Evolutionary conservation across 169 alveolate species (phyloP).

Genomic region (Cryptosporidium felis): DNA sequence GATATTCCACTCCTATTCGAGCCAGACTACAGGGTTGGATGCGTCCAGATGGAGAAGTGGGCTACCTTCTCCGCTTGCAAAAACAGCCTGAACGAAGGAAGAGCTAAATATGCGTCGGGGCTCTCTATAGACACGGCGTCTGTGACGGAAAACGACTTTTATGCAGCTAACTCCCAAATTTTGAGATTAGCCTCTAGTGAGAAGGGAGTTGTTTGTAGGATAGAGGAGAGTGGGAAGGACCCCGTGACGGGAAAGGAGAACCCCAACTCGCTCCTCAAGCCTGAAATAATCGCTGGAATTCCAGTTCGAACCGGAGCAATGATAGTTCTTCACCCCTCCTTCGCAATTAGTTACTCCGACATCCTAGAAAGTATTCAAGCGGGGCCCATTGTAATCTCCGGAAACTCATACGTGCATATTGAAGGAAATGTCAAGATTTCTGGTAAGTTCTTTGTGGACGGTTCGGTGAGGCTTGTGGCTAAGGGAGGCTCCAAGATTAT

Average conservation of each 20-base stretch:
- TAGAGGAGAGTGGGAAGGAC: slow-evolving; percentile 57
- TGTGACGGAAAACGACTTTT: slow-evolving; percentile 83
- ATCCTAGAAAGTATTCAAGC: slow-evolving; percentile 77
- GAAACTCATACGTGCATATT: slow-evolving; percentile 37
- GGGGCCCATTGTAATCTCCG: slow-evolving; percentile 18
- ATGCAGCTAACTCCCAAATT: slow-evolving; percentile 75
- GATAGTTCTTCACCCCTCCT: slow-evolving; percentile 84
- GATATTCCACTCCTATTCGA: slow-evolving; percentile 81
- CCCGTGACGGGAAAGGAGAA: slow-evolving; percentile 50
- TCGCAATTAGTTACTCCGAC: slow-evolving; percentile 82
- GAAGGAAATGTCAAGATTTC: slow-evolving; percentile 32
- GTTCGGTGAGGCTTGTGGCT: slow-evolving; percentile 51
- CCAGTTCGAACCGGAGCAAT: slow-evolving; percentile 82
- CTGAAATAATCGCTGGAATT: slow-evolving; percentile 76
- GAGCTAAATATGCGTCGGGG: slow-evolving; percentile 75
- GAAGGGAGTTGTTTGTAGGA: slow-evolving; percentile 69
- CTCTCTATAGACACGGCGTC: slow-evolving; percentile 82
- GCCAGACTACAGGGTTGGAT: slow-evolving; percentile 80
- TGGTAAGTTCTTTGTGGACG: slow-evolving; percentile 59
- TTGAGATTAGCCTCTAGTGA: slow-evolving; percentile 71
- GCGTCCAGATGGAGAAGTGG: slow-evolving; percentile 83
- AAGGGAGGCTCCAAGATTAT: slow-evolving; percentile 15
- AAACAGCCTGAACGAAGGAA: slow-evolving; percentile 82
- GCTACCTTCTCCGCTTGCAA: slow-evolving; percentile 86
- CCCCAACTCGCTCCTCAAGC: not conserved